Base-by-base conservation (phyloP, 805 yeast genomes). In the Wickerhamiella kurtzmanii region DNA sequence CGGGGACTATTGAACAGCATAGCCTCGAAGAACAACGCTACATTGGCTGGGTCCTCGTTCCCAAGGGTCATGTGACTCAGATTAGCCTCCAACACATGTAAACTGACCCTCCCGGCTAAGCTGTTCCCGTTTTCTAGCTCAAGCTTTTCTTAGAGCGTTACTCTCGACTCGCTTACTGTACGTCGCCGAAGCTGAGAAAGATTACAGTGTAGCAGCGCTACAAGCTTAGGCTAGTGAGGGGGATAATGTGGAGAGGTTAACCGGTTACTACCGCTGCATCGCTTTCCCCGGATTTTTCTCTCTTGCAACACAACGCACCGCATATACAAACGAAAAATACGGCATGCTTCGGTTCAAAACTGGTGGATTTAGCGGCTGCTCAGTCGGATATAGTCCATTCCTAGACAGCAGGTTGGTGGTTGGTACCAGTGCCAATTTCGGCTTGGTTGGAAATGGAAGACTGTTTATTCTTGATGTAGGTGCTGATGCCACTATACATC, bases 391-490 rank as follows among this genome's bases (percentile, higher is more conserved):
- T 67, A 86, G 96, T 0, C 96, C 97, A 1, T 89, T 79, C 58
- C 83, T 77, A 56, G 97, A 89, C 63, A 84, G 82, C 65, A 82
- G 84, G 57, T 59, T 89, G 19, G 96, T 95, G 0, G 89, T 86
- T 28, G 94, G 95, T 0, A 72, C 94, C 0, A 80, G 95, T 1
- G 86, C 96, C 22, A 92, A 89, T 66, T 89, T 79, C 63, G 97
- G 97, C 1, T 68, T 89, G 3, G 95, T 87, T 2, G 98, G 98
- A 2, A 89, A 89, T 63, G 98, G 98, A 4, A 73, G 84, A 54
- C 67, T 89, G 22, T 80, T 69, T 54, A 69, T 89, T 1, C 66
- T 89, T 20, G 77, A 77, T 43, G 82, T 89, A 42, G 75, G 72
- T 45, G 75, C 77, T 19, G 66, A 70, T 50, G 97, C 97, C 0